phyloP scores from a whole-genome alignment of 176 grass and related monocot species.

The Microstegium vimineum region DNA sequence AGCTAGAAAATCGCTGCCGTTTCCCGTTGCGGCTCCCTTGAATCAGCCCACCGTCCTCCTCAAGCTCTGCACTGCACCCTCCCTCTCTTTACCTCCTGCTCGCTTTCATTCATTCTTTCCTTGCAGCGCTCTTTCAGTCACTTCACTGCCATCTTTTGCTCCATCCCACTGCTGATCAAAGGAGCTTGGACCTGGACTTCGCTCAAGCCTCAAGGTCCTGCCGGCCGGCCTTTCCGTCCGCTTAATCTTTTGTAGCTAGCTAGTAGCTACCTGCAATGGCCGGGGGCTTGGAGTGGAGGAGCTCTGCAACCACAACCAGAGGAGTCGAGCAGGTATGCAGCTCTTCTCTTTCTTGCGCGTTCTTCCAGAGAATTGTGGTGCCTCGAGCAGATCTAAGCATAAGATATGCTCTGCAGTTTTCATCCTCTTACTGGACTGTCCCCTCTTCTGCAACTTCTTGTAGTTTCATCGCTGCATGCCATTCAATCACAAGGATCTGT shows the following conservation, averaged over 20 bases:
- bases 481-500: background rate
- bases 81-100: background rate
- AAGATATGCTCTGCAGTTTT: background rate
- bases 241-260: background rate
- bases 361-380: background rate
- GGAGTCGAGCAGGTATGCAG: conserved; percentile 63
- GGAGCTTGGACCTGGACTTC: conserved; percentile 7
- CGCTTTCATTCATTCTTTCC: conserved; percentile 38
- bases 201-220: background rate
- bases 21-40: conserved; percentile 54
- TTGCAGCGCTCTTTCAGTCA: conserved; percentile 57
- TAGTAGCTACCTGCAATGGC: conserved; percentile 53
- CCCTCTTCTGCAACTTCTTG: background rate
- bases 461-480: background rate
- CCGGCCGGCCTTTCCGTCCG: background rate
- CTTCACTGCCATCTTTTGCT: conserved; percentile 50
- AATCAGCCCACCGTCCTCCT: background rate
- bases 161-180: conserved; percentile 37
- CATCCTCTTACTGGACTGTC: background rate
- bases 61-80: background rate
- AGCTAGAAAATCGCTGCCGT: conserved; percentile 41
- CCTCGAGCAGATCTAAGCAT: background rate
- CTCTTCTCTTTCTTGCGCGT: conserved; percentile 5
- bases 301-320: conserved; percentile 39
- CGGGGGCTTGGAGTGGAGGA: conserved; percentile 55